Evolutionary conservation across 257 asterid genomes (phyloP), one percentile per base, ranked within the genome.

Genomic region (Fraxinus pennsylvanica): DNA sequence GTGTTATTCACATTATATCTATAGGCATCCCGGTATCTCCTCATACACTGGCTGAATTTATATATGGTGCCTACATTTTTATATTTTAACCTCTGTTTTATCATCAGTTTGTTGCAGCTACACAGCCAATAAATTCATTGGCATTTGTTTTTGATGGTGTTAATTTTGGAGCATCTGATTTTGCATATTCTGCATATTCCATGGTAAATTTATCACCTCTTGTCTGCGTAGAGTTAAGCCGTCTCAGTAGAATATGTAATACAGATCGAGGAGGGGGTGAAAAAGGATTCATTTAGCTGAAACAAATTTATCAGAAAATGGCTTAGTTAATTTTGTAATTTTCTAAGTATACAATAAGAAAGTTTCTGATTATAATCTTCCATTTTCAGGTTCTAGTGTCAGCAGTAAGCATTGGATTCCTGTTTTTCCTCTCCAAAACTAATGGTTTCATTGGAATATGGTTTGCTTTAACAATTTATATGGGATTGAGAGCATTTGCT

Each of bases 91-190:
- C 50, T 63, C 21, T 29, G 5, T 45, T 29, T 43, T 15, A 1
- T 76, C 33, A 61, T 76, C 91, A 94, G 96, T 92, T 92, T 73
- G 92, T 90, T 32, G 94, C 96, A 76, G 94, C 90, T 10, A 86
- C 96, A 66, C 94, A 89, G 52, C 97, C 97, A 30, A 84, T 90
- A 86, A 92, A 90, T 76, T 85, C 92, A 2, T 36, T 92, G 81
- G 94, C 97, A 71, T 92, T 92, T 38, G 97, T 92, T 39, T 89
- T 90, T 38, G 97, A 92, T 68, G 96, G 96, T 32, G 89, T 91
- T 19, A 90, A 90, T 73, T 89, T 90, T 70, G 93, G 96, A 32
- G 96, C 91, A 25, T 89, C 93, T 0, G 96, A 90, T 84, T 90
- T 90, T 78, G 90, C 93, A 22, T 90, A 90, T 73, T 78, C 92